These are phyloP conservation scores for Phlyctochytrium planicorne DNA, from an alignment of 192 early-diverging fungal genomes.

Conservation along the genomic window DNA sequence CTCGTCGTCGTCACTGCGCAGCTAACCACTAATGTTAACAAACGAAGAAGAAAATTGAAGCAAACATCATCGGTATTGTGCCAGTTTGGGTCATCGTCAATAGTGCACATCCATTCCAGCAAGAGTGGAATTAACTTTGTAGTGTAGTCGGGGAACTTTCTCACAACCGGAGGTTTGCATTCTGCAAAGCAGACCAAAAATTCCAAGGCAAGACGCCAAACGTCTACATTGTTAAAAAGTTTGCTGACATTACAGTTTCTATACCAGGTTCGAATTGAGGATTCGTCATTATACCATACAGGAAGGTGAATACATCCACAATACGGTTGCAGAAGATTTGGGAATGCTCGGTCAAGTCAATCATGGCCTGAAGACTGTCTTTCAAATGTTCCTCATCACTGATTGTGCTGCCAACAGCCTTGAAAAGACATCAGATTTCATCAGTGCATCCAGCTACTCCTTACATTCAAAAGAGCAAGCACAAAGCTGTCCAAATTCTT, in stretches of 20 bases:
- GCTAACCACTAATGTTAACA: too few relatives aligned
- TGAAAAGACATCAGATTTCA: background rate
- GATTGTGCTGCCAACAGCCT: background rate
- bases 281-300: constrained; percentile 75
- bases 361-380: constrained; percentile 17
- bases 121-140: constrained; percentile 79
- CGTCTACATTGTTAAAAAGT: too few relatives aligned
- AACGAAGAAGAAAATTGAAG: too few relatives aligned
- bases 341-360: constrained; percentile 43
- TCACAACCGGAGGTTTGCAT: constrained; percentile 81
- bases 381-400: background rate
- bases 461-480: constrained; percentile 3
- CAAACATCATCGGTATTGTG: constrained; percentile 78
- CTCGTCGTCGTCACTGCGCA: constrained; percentile 82
- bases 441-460: too few relatives aligned
- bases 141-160: constrained; percentile 85
- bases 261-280: constrained; percentile 79
- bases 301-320: constrained; percentile 36
- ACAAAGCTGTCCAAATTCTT: background rate
- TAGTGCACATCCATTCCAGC: constrained; percentile 91
- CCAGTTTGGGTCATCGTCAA: constrained; percentile 90
- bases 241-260: constrained; percentile 78
- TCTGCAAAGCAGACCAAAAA: constrained; percentile 90
- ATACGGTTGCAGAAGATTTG: constrained; percentile 30
- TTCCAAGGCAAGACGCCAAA: constrained; percentile 89